Conservation (phyloP, 78 protist genomes). For the Dictyostelium firmibasis region DNA sequence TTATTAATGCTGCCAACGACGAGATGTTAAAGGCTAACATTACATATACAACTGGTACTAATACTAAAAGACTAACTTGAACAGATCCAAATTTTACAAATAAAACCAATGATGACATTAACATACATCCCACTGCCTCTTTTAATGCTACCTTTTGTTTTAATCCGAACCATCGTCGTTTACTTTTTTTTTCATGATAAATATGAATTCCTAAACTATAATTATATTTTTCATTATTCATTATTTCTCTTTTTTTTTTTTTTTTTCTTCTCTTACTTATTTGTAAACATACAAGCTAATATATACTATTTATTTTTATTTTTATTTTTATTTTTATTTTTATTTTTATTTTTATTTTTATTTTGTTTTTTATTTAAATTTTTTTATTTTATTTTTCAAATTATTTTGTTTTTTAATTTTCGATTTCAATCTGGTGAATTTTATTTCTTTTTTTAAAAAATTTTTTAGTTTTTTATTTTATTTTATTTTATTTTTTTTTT, state of each 20-base stretch:
- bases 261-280: background rate
- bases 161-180: background rate
- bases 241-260: too few relatives aligned
- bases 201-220: background rate
- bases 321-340: too few relatives aligned
- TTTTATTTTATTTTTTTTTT: too few relatives aligned
- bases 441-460: too few relatives aligned
- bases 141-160: conserved; percentile 6
- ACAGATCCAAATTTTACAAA: background rate
- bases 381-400: too few relatives aligned
- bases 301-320: too few relatives aligned
- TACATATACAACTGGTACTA: conserved; percentile 24
- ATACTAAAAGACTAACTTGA: background rate
- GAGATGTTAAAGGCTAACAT: conserved; percentile 26
- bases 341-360: too few relatives aligned
- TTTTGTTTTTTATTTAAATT: too few relatives aligned
- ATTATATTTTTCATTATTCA: conserved; percentile 3
- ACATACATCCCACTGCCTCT: background rate
- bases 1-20: background rate
- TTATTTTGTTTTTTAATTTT: too few relatives aligned
- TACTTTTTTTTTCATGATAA: background rate
- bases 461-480: too few relatives aligned
- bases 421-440: too few relatives aligned
- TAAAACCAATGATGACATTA: background rate
- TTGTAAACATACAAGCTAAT: too few relatives aligned